phyloP scores from a whole-genome alignment of 78 protist species.

The Emiliania huxleyi region DNA sequence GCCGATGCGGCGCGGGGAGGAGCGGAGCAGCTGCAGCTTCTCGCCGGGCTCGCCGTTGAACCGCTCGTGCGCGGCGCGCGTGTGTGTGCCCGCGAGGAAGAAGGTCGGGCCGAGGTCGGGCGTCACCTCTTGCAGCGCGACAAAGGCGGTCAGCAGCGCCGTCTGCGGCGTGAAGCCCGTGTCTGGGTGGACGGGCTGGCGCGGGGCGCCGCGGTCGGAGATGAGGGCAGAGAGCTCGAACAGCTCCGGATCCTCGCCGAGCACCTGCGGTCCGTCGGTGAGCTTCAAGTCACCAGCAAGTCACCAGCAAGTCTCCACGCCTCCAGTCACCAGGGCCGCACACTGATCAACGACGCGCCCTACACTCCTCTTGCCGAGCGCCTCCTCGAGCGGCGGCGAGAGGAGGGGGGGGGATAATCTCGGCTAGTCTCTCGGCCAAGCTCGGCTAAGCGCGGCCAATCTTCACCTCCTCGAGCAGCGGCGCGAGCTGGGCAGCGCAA shows the following conservation, averaged over 20 bases:
- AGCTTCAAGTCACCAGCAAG: no score
- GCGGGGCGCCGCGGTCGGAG: neutral
- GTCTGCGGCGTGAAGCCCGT: neutral
- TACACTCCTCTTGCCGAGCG: no score
- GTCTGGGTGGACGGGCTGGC: conserved; percentile 4
- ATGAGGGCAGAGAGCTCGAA: conserved; percentile 6
- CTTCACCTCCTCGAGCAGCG: neutral
- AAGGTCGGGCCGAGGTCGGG: neutral
- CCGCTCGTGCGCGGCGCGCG: neutral
- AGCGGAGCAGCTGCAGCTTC: neutral
- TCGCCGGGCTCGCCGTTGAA: neutral
- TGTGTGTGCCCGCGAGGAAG: neutral
- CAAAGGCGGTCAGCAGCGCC: neutral
- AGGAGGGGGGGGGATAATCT: no score
- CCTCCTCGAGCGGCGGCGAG: no score
- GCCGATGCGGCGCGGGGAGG: neutral
- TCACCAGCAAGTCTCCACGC: no score
- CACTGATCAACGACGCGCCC: no score
- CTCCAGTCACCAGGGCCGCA: no score
- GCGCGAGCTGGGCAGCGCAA: neutral
- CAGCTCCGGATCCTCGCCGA: neutral
- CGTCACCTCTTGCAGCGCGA: neutral
- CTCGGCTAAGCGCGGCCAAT: no score
- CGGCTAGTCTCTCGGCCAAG: no score
- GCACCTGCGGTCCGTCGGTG: no score